Base-by-base conservation (phyloP, 164 flowering plant species). In the Berberis vulgaris region DNA sequence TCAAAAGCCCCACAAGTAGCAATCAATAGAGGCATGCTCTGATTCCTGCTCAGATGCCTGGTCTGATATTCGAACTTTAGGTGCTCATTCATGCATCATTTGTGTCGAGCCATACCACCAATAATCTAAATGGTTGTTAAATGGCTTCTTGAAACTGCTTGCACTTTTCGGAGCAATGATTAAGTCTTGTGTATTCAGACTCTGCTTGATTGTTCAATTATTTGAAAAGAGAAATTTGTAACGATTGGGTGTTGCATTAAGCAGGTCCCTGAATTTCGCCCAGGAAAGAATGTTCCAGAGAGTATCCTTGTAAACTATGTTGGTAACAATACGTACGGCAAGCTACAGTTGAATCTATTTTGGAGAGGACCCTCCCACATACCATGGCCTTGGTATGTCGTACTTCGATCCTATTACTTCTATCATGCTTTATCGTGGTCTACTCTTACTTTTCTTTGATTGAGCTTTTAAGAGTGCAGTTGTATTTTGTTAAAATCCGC, bases 191-290 rank as follows among this genome's bases (percentile, higher is more conserved):
- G 26, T 26, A 26, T 26, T 26, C 26, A 26, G 26, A 26, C 50
- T 47, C 9, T 9, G 5, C 50, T 47, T 47, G 50, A 5, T 47
- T 9, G 50, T 9, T 47, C 9, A 47, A 9, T 47, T 47, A 47
- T 5, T 5, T 47, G 9, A 47, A 47, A 9, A 47, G 50, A 41
- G 26, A 26, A 26, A 26, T 26, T 26, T 26, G 26, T 26, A 26
- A 26, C 26, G 26, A 26, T 26, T 26, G 26, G 26, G 26, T 26
- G 26, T 26, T 26, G 26, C 26, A 26, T n/a, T 64, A 5, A 50
- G 2, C 82, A 92, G 98, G 77, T 90, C 40, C 98, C 97, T 70
- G 97, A 97, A 70, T 93, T 93, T 79, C 98, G 96, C 9, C 94
- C 94, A 3, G 94, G 97, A 66, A 85, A 86, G 81, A 77, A 73